A percentile compares a stretch with the other conserved stretches of the same genome.
Evolutionary conservation across 2,329 filamentous ascomycete species (phyloP).

Genomic region (Aspergillus sp.): DNA sequence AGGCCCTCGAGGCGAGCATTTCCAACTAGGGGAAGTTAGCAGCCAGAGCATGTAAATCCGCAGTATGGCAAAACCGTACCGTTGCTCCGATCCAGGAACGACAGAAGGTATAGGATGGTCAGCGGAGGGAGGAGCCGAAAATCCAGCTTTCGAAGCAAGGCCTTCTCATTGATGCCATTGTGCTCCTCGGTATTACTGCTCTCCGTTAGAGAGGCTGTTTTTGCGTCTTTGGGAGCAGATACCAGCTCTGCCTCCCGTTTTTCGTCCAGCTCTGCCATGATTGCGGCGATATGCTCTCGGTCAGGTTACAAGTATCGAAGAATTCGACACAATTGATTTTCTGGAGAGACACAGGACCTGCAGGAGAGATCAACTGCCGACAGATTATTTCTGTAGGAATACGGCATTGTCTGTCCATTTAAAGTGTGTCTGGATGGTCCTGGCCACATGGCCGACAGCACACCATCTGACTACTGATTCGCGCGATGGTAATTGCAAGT

Average conservation of each 20-base stretch:
- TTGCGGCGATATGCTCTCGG: neutral
- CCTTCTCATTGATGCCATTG: conserved; percentile 34
- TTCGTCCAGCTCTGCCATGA: conserved; percentile 11
- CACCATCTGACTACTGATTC: conserved; percentile 14
- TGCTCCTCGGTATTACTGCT: conserved; percentile 19
- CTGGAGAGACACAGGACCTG: neutral
- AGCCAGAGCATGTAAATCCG: neutral
- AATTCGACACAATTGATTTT: neutral
- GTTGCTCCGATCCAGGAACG: conserved; percentile 45
- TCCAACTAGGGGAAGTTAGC: conserved; percentile 27
- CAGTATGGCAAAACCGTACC: conserved; percentile 17
- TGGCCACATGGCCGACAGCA: conserved; percentile 10
- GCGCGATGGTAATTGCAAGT: conserved; percentile 14
- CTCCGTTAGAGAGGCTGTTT: conserved; percentile 4
- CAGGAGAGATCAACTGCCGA: neutral
- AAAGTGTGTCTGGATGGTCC: neutral
- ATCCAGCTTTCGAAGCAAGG: conserved; percentile 45
- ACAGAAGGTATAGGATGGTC: conserved; percentile 44
- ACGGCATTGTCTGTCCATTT: too few species aligned
- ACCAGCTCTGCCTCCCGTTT: neutral
- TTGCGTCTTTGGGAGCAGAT: neutral
- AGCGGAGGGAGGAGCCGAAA: conserved; percentile 42
- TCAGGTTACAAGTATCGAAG: too few species aligned
- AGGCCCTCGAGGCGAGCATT: conserved; percentile 41
- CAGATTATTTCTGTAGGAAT: too few species aligned